Percentiles rank a stretch among this genome's conserved stretches.
Evolutionary conservation across 202 grass and related monocot genomes (phyloP).

Genomic region (Hordeum pubiflorum): DNA sequence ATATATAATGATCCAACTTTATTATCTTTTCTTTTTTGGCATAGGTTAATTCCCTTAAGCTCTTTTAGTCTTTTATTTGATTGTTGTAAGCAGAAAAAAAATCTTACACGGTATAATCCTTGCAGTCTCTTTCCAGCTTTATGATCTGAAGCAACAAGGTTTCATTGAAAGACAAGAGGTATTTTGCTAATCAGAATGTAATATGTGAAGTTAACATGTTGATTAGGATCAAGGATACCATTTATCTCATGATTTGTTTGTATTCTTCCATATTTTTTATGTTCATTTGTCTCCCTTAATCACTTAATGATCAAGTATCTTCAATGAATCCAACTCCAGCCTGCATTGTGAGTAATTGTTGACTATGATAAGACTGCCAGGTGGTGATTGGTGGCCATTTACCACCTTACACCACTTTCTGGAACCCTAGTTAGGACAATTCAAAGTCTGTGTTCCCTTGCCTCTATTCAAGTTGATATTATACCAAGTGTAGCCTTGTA

Average conservation of each 20-base stretch:
- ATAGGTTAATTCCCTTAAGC: background rate
- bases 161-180: constrained; percentile 99
- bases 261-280: background rate
- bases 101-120: constrained; percentile 19
- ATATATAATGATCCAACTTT: background rate
- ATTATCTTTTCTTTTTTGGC: background rate
- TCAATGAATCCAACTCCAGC: background rate
- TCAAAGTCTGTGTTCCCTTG: background rate
- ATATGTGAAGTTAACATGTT: constrained; percentile 25
- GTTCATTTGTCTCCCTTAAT: background rate
- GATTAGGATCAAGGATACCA: background rate
- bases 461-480: background rate
- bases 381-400: background rate
- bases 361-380: background rate
- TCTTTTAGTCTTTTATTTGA: constrained; percentile 16
- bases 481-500: background rate
- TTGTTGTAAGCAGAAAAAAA: constrained; percentile 6
- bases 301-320: background rate
- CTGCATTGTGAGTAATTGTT: background rate
- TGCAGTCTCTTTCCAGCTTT: constrained; percentile 92
- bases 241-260: background rate
- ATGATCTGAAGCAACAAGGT: constrained; percentile 96
- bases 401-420: background rate
- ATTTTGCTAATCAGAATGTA: constrained; percentile 4
- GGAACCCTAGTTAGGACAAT: background rate